Evolutionary conservation across 2,329 filamentous ascomycete genomes (phyloP).

Genomic region (Aspergillus sp.): DNA sequence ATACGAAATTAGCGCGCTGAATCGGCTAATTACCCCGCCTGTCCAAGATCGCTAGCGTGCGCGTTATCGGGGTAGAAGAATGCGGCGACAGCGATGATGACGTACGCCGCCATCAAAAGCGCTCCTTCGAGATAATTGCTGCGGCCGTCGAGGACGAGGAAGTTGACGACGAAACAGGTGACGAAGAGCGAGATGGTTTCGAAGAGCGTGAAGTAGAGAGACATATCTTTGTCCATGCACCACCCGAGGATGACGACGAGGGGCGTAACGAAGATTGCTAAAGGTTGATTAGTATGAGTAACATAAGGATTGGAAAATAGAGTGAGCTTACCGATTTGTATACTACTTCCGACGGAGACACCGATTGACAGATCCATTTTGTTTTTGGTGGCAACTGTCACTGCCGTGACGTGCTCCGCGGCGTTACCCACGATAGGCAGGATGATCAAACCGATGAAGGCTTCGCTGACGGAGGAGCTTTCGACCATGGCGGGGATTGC

Average conservation of each 20-base stretch:
- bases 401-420: conserved; percentile 77
- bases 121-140: conserved; percentile 81
- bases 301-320: neutral
- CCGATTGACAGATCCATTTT: conserved; percentile 84
- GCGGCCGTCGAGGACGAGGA: conserved; percentile 78
- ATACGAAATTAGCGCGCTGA: neutral
- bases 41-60: conserved; percentile 29
- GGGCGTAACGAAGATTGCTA: conserved; percentile 72
- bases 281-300: conserved; percentile 3
- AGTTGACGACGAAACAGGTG: conserved; percentile 80
- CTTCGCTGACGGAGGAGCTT: conserved; percentile 62
- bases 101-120: conserved; percentile 72
- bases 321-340: conserved; percentile 61
- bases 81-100: conserved; percentile 68
- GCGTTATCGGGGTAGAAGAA: conserved; percentile 37
- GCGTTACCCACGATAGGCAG: conserved; percentile 79
- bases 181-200: conserved; percentile 75
- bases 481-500: conserved; percentile 69
- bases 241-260: conserved; percentile 76
- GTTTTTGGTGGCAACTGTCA: conserved; percentile 77
- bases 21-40: conserved; percentile 6
- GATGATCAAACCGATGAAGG: conserved; percentile 74
- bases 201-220: conserved; percentile 61
- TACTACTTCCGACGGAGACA: conserved; percentile 75
- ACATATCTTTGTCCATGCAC: conserved; percentile 72